Conservation (phyloP, 2,329 filamentous ascomycete species). For the Delphinella strobiligena region DNA sequence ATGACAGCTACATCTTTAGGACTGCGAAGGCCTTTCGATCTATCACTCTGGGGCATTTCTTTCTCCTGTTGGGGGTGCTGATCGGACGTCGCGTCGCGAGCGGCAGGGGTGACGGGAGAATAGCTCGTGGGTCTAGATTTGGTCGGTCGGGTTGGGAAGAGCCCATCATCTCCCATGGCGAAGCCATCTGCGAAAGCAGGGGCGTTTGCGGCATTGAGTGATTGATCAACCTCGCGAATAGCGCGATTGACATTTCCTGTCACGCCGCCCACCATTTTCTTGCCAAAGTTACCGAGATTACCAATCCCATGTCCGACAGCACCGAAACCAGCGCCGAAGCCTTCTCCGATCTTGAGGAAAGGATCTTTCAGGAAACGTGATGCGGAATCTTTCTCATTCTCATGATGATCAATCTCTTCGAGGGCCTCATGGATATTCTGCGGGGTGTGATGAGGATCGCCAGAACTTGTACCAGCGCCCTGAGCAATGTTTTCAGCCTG, state of each 20-base stretch:
- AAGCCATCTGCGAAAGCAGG: conserved; percentile 7
- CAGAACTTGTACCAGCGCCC: conserved; percentile 19
- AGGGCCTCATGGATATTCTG: conserved; percentile 19
- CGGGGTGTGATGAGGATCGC: conserved; percentile 17
- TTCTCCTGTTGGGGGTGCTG: not conserved
- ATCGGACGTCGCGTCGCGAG: not conserved
- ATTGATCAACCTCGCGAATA: conserved; percentile 23
- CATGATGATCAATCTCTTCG: conserved; percentile 10
- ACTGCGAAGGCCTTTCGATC: conserved; percentile 1
- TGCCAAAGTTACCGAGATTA: conserved; percentile 37
- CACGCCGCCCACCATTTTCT: conserved; percentile 25
- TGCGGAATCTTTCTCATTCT: conserved; percentile 11
- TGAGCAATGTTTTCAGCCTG: conserved; percentile 20
- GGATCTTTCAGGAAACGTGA: conserved; percentile 18
- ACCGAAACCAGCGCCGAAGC: conserved; percentile 26
- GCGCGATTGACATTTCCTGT: conserved; percentile 30
- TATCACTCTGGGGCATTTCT: not conserved
- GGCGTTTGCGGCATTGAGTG: conserved; percentile 10
- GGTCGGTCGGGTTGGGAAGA: not conserved
- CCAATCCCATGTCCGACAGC: conserved; percentile 34
- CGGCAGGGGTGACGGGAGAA: not conserved
- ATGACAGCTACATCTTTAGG: conserved; percentile 3
- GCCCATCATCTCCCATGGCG: not conserved
- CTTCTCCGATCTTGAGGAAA: conserved; percentile 31
- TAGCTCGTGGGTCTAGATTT: not conserved